Base-by-base conservation (phyloP, 148 eudicot genomes). In the Silene conica region DNA sequence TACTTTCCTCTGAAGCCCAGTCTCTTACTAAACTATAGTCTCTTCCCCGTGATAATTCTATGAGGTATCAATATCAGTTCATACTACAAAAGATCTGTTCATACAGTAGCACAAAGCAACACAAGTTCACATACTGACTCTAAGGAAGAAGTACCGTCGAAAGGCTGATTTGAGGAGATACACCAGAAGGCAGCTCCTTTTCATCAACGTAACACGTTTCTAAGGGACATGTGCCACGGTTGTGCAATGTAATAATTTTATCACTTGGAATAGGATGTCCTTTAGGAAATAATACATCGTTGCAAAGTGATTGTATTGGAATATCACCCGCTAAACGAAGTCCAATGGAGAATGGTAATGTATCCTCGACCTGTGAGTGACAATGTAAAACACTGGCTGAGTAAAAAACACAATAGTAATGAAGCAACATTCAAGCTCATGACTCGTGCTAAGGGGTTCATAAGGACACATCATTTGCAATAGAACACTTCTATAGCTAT, bases 231-330 rank as follows among this genome's bases (percentile, higher is more conserved):
- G 80, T 79, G 69, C 79, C 74, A 71, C 82, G 81, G 77, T 86
- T 87, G 59, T 69, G 81, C 82, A 92, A 77, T 45, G 88, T 76
- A 63, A 95, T 82, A 65, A 92, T 69, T 80, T 92, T 96, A 19
- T 85, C 76, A 73, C 97, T 96, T 72, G 97, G 99, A 72, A 96
- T 82, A 73, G 89, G 80, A 83, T 84, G 89, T 43, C 94, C 90
- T 83, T 82, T 89, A 34, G 86, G 89, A 83, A 89, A 92, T 71
- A 96, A 73, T 45, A 78, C 71, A n/a, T 76, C 80, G 75, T 81
- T 87, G 18, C 86, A 76, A 48, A 72, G 77, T 13, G 88, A 79
- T 58, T 75, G 63, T 68, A 85, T 76, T 58, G 87, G 88, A 73
- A 84, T 88, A 78, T 84, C 85, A 77, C 84, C 88, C 31, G 34